Percentiles rank a stretch among this genome's conserved stretches.
phyloP scores from a whole-genome alignment of 805 yeast genomes.

The Metschnikowia kunwiensis region DNA sequence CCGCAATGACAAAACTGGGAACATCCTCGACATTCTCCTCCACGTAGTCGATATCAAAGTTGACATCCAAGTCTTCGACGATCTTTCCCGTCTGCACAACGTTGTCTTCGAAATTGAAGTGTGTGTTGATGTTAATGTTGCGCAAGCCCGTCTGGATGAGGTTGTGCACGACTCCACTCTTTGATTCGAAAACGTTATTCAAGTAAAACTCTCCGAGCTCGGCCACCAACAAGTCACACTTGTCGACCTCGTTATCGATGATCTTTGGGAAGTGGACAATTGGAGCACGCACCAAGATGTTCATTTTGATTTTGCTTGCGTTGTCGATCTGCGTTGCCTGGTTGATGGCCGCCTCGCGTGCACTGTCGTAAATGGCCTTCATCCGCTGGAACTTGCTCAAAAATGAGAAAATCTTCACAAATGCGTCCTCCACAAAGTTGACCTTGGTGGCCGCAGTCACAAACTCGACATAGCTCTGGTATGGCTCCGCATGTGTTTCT shows the following conservation, averaged over 20 bases:
- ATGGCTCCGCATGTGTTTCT: constrained; percentile 45
- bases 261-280: constrained; percentile 72
- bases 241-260: constrained; percentile 35
- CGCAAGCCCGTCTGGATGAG: constrained; percentile 65
- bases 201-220: constrained; percentile 82
- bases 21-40: constrained; percentile 36
- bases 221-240: constrained; percentile 61
- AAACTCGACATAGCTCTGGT: constrained; percentile 56
- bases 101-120: constrained; percentile 46
- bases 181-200: constrained; percentile 51
- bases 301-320: constrained; percentile 63
- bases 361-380: constrained; percentile 86
- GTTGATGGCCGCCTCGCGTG: constrained; percentile 83
- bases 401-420: constrained; percentile 62
- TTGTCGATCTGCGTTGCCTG: constrained; percentile 67
- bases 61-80: constrained; percentile 60
- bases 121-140: constrained; percentile 65
- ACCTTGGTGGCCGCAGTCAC: constrained; percentile 73
- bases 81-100: constrained; percentile 57
- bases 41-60: constrained; percentile 55
- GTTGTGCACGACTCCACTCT: constrained; percentile 40
- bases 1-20: constrained; percentile 52
- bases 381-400: constrained; percentile 73
- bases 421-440: constrained; percentile 78
- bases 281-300: constrained; percentile 76